A percentile compares a stretch with the other conserved stretches of the same genome.
Conservation (phyloP, 1,284 basidiomycete species). For the Leccinum pallidistipes region DNA sequence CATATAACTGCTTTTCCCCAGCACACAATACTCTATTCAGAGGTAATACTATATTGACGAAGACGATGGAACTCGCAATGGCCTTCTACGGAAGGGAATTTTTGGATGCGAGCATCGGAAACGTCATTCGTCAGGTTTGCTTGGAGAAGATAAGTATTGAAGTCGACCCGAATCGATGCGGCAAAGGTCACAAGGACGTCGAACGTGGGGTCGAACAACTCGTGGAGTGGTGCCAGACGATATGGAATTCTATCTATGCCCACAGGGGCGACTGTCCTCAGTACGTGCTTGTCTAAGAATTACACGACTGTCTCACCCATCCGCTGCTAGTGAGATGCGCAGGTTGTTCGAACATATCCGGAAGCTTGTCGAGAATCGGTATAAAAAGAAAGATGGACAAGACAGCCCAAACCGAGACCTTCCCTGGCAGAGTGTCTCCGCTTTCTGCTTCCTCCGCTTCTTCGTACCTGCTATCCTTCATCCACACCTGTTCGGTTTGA, state of each 20-base stretch:
- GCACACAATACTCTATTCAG: slow-evolving; percentile 73
- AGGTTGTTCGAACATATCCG: slow-evolving; percentile 71
- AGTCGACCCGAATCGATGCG: slow-evolving; percentile 68
- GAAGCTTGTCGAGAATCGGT: slow-evolving; percentile 65
- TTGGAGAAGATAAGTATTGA: slow-evolving; percentile 74
- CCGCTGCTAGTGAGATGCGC: slow-evolving; percentile 64
- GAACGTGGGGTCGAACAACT: slow-evolving; percentile 72
- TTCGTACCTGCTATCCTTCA: slow-evolving; percentile 79
- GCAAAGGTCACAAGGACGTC: slow-evolving; percentile 56
- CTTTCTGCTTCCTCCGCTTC: slow-evolving; percentile 83
- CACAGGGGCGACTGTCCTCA: slow-evolving; percentile 70
- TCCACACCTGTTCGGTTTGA: slow-evolving; percentile 75
- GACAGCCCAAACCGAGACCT: slow-evolving; percentile 52
- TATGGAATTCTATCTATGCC: slow-evolving; percentile 79
- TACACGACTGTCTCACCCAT: slow-evolving; percentile 11
- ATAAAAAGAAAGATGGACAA: slow-evolving; percentile 41
- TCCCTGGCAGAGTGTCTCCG: slow-evolving; percentile 79
- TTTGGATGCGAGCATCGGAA: slow-evolving; percentile 75
- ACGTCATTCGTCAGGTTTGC: slow-evolving; percentile 64
- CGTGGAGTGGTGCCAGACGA: slow-evolving; percentile 71
- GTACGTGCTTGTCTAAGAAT: slow-evolving; percentile 44
- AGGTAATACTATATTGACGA: slow-evolving; percentile 79
- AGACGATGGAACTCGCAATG: slow-evolving; percentile 79
- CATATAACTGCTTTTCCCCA: slow-evolving; percentile 26
- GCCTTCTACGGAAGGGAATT: slow-evolving; percentile 72